These are phyloP conservation scores for Hippophae rhamnoides DNA, from an alignment of 306 rosid genomes.

Conservation along the genomic window DNA sequence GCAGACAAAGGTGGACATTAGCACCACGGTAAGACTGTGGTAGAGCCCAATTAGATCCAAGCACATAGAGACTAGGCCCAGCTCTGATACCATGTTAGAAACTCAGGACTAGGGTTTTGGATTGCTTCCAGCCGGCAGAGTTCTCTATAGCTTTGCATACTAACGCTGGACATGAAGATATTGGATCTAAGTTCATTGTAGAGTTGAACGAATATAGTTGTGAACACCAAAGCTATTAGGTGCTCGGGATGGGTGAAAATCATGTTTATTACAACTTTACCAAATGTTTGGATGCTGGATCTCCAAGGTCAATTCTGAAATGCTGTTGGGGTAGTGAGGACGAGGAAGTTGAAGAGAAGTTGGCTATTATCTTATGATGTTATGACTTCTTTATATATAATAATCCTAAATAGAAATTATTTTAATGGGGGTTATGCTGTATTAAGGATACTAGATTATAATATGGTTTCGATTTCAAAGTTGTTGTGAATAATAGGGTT, in stretches of 20 bases:
- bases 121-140: constrained; percentile 66
- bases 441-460: no score
- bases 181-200: constrained; percentile 29
- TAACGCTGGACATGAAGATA: constrained; percentile 20
- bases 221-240: constrained; percentile 38
- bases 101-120: constrained; percentile 68
- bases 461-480: no score
- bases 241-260: constrained; percentile 50
- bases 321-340: constrained; percentile 83
- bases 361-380: background rate
- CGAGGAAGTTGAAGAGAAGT: constrained; percentile 39
- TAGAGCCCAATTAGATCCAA: no score
- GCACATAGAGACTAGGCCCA: no score
- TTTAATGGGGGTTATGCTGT: no score
- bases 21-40: no score
- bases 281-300: constrained; percentile 27
- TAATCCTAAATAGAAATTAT: no score
- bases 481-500: no score
- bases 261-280: constrained; percentile 40
- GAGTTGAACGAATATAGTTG: constrained; percentile 43
- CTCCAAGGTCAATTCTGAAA: constrained; percentile 77
- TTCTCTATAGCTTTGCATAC: constrained; percentile 76
- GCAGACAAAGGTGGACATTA: no score
- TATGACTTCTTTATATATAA: no score
- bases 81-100: no score